Percentiles rank a stretch among this genome's conserved stretches.
Evolutionary conservation across 257 asterid genomes (phyloP).

Genomic region (Solanum piurae): DNA sequence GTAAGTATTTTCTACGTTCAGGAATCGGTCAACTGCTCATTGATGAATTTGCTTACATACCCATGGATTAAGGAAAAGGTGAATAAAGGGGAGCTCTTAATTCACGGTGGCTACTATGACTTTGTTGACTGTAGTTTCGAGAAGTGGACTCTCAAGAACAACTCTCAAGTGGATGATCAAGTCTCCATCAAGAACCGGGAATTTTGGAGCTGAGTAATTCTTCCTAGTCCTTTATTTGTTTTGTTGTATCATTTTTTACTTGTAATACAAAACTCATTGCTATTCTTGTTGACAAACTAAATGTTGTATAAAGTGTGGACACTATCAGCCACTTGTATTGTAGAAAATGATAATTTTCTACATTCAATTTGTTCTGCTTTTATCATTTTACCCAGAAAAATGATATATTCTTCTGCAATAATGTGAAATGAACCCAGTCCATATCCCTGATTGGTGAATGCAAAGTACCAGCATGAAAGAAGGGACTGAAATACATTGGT

Average conservation of each 20-base stretch:
- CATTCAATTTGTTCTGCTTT: background rate
- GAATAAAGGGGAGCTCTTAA: conserved; percentile 37
- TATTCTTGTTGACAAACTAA: background rate
- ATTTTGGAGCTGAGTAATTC: conserved; percentile 51
- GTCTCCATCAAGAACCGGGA: conserved; percentile 50
- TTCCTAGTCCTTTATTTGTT: background rate
- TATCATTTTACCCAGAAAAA: background rate
- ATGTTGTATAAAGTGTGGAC: background rate
- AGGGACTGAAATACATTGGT: background rate
- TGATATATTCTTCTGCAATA: background rate
- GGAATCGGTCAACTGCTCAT: conserved; percentile 83
- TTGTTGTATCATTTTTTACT: background rate
- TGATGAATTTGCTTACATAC: conserved; percentile 67
- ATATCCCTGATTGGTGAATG: background rate
- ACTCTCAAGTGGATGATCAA: conserved; percentile 16
- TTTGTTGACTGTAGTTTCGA: conserved; percentile 76
- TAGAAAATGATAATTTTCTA: background rate
- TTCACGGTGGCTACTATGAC: conserved; percentile 96
- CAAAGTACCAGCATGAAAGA: background rate
- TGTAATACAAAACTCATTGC: background rate
- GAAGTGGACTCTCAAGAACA: conserved; percentile 72
- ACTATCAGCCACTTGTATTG: background rate
- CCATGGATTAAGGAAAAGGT: conserved; percentile 82
- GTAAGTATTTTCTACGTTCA: conserved; percentile 5
- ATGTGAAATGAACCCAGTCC: background rate